These are phyloP conservation scores for Spergularia azorica DNA, from an alignment of 179 eudicot genomes.

Conservation along the genomic window DNA sequence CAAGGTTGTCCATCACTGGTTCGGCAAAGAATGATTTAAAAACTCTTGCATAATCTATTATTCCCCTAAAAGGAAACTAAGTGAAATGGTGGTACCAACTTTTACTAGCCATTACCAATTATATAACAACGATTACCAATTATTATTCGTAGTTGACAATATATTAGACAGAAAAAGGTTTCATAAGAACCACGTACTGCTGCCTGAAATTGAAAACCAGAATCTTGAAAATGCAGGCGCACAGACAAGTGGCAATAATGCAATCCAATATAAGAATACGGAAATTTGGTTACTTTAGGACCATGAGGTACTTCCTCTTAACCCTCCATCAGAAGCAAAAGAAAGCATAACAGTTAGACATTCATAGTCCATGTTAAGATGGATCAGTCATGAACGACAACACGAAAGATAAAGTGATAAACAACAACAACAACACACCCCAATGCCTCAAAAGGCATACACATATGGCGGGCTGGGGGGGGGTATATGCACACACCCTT, in stretches of 20 bases:
- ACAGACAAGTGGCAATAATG: constrained; percentile 27
- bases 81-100: constrained; percentile 36
- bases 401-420: neutral
- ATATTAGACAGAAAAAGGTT: constrained; percentile 18
- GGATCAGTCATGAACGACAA: too few species aligned
- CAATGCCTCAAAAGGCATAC: too few species aligned
- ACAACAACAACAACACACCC: too few species aligned
- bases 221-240: constrained; percentile 23
- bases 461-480: neutral
- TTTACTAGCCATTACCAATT: constrained; percentile 26
- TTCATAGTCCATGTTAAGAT: too few species aligned
- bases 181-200: constrained; percentile 17
- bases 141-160: constrained; percentile 25
- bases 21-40: constrained; percentile 24
- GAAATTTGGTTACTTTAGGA: neutral
- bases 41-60: constrained; percentile 17
- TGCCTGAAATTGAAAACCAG: constrained; percentile 16
- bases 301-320: constrained; percentile 3
- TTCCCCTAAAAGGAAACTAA: constrained; percentile 25
- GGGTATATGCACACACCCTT: neutral
- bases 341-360: neutral
- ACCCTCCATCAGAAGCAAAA: neutral
- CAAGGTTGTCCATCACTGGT: constrained; percentile 14
- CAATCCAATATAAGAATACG: constrained; percentile 26
- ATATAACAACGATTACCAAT: constrained; percentile 17